phyloP scores from a whole-genome alignment of 176 grass and related monocot species.

The Cenchrus americanus region DNA sequence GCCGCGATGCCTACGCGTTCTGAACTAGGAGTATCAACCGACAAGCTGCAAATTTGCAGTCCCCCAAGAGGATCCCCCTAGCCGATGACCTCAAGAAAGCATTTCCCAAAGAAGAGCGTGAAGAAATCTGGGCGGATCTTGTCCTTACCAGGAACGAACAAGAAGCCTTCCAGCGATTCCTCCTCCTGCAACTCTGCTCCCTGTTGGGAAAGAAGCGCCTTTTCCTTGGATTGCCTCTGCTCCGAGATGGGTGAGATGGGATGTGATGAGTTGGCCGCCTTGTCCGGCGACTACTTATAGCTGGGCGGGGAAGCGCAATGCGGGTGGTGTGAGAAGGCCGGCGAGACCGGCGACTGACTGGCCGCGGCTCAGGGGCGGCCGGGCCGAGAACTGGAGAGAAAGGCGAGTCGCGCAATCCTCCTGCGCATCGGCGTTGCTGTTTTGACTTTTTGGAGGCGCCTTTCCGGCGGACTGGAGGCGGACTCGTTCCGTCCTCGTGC shows the following conservation, averaged over 20 bases:
- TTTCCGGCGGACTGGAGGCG: background rate
- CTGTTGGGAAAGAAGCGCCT: background rate
- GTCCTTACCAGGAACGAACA: constrained; percentile 40
- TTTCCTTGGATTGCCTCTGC: constrained; percentile 30
- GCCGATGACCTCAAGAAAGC: background rate
- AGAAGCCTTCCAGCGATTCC: background rate
- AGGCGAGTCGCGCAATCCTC: background rate
- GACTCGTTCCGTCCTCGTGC: background rate
- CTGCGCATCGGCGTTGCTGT: constrained; percentile 3
- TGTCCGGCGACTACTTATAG: constrained; percentile 40
- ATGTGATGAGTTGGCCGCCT: constrained; percentile 6
- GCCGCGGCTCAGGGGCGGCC: background rate
- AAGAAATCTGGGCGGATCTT: constrained; percentile 48
- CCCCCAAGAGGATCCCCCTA: background rate
- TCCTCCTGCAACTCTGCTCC: background rate
- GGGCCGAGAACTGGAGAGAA: background rate
- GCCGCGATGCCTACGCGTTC: background rate
- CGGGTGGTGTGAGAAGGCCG: constrained; percentile 38
- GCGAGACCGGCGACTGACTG: constrained; percentile 38
- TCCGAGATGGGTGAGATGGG: constrained; percentile 15
- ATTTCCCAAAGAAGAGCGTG: background rate
- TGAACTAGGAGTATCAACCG: background rate
- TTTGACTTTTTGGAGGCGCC: constrained; percentile 22
- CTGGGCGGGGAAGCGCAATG: background rate
- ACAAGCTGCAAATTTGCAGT: constrained; percentile 28